Percentiles rank a stretch among this genome's conserved stretches.
phyloP scores from a whole-genome alignment of 768 basidiomycete species.

The Phanerodontia chrysosporium region DNA sequence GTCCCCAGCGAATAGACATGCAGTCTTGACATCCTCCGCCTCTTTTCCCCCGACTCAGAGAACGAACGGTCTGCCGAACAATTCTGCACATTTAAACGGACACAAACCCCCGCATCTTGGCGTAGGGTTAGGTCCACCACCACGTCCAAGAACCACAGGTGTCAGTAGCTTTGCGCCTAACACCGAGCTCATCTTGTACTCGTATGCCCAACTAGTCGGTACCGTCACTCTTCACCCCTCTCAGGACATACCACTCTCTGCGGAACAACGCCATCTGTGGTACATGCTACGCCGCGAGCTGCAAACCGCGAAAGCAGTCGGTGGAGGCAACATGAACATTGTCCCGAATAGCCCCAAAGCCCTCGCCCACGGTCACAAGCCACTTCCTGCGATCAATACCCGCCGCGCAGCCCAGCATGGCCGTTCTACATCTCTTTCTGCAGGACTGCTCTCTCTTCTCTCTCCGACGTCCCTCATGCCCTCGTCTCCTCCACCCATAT shows the following conservation, averaged over 20 bases:
- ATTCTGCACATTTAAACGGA: not conserved
- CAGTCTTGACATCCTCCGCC: not conserved
- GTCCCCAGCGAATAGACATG: conserved; percentile 7
- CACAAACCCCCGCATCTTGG: conserved; percentile 34
- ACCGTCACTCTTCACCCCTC: conserved; percentile 54
- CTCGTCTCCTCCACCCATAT: conserved; percentile 14
- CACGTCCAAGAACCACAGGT: conserved; percentile 35
- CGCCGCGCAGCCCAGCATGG: conserved; percentile 24
- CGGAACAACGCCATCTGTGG: conserved; percentile 43
- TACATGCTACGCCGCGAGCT: conserved; percentile 46
- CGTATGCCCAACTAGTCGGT: conserved; percentile 79
- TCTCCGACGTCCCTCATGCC: conserved; percentile 20
- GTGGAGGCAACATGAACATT: conserved; percentile 82
- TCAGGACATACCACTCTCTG: conserved; percentile 34
- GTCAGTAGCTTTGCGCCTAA: conserved; percentile 42
- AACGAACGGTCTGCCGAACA: conserved; percentile 21
- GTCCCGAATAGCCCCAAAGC: conserved; percentile 33
- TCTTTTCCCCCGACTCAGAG: not conserved
- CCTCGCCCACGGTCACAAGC: not conserved
- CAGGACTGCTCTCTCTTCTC: conserved; percentile 40
- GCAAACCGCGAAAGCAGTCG: conserved; percentile 44
- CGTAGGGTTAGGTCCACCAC: conserved; percentile 41
- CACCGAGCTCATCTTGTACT: conserved; percentile 73
- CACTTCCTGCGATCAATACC: conserved; percentile 11
- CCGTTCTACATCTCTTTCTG: conserved; percentile 49